Percentiles rank a stretch among this genome's conserved stretches.
Conservation (phyloP, 768 basidiomycete species). For the Boletus subcaerulescens region DNA sequence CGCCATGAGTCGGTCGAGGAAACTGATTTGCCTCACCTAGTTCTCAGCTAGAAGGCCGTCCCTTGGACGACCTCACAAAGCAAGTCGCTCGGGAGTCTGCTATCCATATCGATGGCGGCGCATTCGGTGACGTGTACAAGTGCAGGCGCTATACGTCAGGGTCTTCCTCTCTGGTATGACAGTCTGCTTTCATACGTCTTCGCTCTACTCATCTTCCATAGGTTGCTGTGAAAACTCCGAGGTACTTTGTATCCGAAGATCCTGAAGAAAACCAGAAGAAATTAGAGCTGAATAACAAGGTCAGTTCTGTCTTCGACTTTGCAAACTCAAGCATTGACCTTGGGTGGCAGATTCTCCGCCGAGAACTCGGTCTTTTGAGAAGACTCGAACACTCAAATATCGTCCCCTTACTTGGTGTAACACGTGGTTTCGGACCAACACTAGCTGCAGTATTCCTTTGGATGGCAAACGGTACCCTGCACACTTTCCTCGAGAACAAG, state of each 20-base stretch:
- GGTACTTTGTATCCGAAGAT: neutral
- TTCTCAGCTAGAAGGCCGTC: neutral
- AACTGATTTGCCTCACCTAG: neutral
- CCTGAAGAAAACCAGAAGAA: neutral
- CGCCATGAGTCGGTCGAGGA: neutral
- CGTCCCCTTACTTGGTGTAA: neutral
- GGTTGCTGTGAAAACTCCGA: neutral
- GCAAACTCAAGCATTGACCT: no score
- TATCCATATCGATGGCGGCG: neutral
- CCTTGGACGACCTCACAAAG: neutral
- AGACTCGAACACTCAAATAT: neutral
- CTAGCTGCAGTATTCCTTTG: neutral
- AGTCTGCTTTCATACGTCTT: neutral
- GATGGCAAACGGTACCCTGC: neutral
- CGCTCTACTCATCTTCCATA: neutral
- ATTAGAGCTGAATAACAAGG: neutral
- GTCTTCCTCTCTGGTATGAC: neutral
- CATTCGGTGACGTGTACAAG: slow-evolving; percentile 4
- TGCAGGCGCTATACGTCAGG: neutral
- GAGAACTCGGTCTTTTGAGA: neutral
- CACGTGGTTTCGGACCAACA: neutral
- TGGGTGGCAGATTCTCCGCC: neutral
- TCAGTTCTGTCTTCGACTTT: neutral
- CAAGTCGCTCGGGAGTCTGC: neutral
- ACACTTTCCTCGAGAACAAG: neutral